Percentiles rank a stretch among this genome's conserved stretches.
Conservation (phyloP, 208 protist genomes). For the Trypanosomatidae sp. region DNA sequence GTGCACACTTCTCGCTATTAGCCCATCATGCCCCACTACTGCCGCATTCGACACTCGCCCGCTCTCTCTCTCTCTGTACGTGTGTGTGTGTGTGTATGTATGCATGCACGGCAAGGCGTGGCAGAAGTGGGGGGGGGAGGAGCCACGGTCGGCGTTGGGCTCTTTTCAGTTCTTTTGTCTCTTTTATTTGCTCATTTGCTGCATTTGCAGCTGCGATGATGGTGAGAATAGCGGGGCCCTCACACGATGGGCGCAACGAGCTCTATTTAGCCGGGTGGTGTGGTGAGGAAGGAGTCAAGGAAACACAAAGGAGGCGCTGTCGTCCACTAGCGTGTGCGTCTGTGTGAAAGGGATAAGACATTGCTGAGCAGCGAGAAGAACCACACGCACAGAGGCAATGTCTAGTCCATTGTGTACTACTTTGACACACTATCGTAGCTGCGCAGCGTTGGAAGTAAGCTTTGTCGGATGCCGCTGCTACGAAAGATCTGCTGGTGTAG, state of each 20-base stretch:
- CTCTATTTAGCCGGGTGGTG: neutral
- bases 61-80: neutral
- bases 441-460: slow-evolving; percentile 77
- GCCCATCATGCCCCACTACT: neutral
- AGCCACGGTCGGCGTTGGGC: neutral
- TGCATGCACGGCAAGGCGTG: neutral
- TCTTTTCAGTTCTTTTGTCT: neutral
- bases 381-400: neutral
- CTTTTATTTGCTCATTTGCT: neutral
- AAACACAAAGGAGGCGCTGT: neutral
- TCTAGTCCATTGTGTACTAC: slow-evolving; percentile 13
- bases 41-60: neutral
- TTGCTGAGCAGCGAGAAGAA: neutral
- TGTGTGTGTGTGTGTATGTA: neutral
- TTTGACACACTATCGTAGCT: slow-evolving; percentile 86
- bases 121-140: too few species aligned
- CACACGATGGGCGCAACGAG: neutral
- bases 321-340: neutral
- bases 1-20: neutral
- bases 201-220: neutral
- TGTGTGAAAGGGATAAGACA: neutral
- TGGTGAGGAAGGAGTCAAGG: neutral
- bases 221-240: neutral
- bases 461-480: slow-evolving; percentile 68
- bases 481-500: slow-evolving; percentile 90